Evolutionary conservation across 2,329 filamentous ascomycete species (phyloP).

Genomic region (Coleophoma eucalyptorum): DNA sequence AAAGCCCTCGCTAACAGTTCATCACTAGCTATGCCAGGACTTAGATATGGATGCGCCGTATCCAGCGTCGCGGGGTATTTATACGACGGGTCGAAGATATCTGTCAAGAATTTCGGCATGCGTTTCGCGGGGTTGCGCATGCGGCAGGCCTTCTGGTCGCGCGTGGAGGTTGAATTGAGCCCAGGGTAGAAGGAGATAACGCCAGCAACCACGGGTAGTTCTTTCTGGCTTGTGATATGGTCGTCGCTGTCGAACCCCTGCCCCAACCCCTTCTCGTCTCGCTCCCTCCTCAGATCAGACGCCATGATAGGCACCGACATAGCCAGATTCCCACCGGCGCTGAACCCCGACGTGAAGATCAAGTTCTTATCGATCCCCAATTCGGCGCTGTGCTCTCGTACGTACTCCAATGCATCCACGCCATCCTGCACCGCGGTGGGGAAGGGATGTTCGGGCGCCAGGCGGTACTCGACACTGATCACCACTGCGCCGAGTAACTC

Average conservation of each 20-base stretch:
- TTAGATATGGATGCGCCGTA: neutral
- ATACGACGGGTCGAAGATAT: neutral
- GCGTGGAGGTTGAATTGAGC: neutral
- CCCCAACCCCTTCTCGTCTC: neutral
- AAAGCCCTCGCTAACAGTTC: neutral
- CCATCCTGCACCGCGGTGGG: conserved; percentile 29
- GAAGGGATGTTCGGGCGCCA: conserved; percentile 27
- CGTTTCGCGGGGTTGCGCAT: neutral
- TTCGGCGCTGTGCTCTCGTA: neutral
- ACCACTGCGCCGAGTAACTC: conserved; percentile 18
- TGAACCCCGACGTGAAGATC: neutral
- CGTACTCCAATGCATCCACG: conserved; percentile 14
- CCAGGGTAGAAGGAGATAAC: neutral
- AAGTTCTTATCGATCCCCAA: neutral
- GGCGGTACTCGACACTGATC: conserved; percentile 28
- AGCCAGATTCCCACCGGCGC: neutral
- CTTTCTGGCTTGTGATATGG: neutral
- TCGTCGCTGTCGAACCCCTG: neutral
- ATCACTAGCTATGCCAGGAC: neutral
- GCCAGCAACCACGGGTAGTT: neutral
- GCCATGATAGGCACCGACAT: neutral
- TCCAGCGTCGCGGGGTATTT: neutral
- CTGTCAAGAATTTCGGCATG: neutral
- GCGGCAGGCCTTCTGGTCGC: neutral
- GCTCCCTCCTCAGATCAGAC: neutral